Evolutionary conservation across 2,329 filamentous ascomycete species (phyloP).

Genomic region (Penicillium sclerotiorum): DNA sequence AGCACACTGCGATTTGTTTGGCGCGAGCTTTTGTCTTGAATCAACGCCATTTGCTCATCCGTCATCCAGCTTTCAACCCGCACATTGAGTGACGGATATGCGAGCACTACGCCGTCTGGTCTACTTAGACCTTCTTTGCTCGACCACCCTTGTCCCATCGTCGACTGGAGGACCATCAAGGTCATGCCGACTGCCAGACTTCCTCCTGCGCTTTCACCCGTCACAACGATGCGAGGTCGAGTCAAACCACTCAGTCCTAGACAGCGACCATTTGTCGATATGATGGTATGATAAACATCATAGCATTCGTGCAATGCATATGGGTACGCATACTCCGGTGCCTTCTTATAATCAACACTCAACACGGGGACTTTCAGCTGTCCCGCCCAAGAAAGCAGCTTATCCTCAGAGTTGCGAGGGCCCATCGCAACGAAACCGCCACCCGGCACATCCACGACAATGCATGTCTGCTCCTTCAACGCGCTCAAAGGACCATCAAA

Average conservation of each 20-base stretch:
- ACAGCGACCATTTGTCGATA: conserved; percentile 72
- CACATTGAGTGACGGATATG: conserved; percentile 92
- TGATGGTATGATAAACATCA: conserved; percentile 76
- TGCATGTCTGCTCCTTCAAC: conserved; percentile 71
- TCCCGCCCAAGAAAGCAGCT: conserved; percentile 87
- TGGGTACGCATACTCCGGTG: conserved; percentile 81
- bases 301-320: conserved; percentile 87
- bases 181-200: conserved; percentile 79
- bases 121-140: conserved; percentile 65
- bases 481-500: conserved; percentile 85
- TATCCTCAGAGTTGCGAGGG: conserved; percentile 91
- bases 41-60: conserved; percentile 93
- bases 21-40: conserved; percentile 77
- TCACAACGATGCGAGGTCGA: conserved; percentile 69
- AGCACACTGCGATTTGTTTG: conserved; percentile 78
- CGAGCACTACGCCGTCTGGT: conserved; percentile 79
- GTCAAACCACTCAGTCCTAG: conserved; percentile 70
- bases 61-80: conserved; percentile 99
- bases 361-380: conserved; percentile 86
- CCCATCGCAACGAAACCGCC: conserved; percentile 97
- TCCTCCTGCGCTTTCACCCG: conserved; percentile 80
- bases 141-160: conserved; percentile 59
- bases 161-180: conserved; percentile 85
- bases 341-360: conserved; percentile 88
- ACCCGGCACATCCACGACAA: conserved; percentile 88